Evolutionary conservation across 176 grass and related monocot species (phyloP), one percentile per base, ranked within the genome.

Genomic region (Zea luxurians): DNA sequence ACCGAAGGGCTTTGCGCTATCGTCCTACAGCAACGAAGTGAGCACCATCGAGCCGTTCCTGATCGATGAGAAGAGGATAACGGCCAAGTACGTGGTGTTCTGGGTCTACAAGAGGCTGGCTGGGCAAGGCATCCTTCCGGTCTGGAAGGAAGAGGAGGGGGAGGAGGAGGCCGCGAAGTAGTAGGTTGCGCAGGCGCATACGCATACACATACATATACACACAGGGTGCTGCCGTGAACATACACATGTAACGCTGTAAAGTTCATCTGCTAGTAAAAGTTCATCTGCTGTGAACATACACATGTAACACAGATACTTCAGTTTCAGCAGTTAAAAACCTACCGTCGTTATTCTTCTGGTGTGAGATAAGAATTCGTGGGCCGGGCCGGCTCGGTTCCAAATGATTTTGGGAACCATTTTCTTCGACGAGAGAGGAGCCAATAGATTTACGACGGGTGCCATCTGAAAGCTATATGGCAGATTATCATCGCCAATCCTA

Each of bases 21-120:
- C 91, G 2, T 98, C 96, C 0, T 95, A 98, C 50, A 70, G 74
- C 40, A 83, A 77, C 42, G 88, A 76, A 46, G 87, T 88, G 8
- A 98, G 92, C 79, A 98, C 96, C 13, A 86, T 98, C 44, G 96
- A 98, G 72, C 96, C 96, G 3, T 98, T 98, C 76, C 81, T 90
- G 3, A 84, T 97, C 55, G 94, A 97, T 13, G 94, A 97, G 83
- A 97, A 90, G 78, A 97, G 81, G 84, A 70, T 93, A 50, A 86
- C 87, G 18, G 12, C 81, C 16, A 84, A 83, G 80, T 81, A 80
- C 53, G 87, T 97, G 42, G 92, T 90, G 46, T 98, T 98, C 83
- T 98, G 95, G 95, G 89, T 98, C 17, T 80, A 85, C 60, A 98
- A 98, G 79, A 89, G 96, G 85, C 78, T 98, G 80, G 85, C 96